Evolutionary conservation across 1,284 basidiomycete species (phyloP), one percentile per base, ranked within the genome.

Genomic region (Porodaedalea pini): DNA sequence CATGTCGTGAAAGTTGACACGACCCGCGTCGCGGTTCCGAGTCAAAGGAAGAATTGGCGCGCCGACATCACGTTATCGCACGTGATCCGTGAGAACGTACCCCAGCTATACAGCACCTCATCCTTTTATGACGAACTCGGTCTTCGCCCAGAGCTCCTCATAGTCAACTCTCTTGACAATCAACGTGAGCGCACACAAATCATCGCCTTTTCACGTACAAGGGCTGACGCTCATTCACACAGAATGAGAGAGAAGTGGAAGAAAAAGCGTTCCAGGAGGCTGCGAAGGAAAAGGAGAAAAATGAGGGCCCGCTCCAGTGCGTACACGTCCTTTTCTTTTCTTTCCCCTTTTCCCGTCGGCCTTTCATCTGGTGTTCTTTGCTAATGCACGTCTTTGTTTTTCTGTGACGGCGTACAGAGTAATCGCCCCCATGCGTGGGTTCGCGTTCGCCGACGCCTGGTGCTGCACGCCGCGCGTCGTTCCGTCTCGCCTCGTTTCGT

Each of bases 191-290:
- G 70, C 63, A 75, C 27, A 73, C 62, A 36, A 70, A 45, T 68
- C 43, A 21, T 21, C 43, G 17, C 45, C 47, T 45, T 27, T 44
- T 21, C 17, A 15, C 40, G 50, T 47, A 25, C 32, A 13, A 21
- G 32, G 25, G 27, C 53, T 64, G 49, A 67, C n/a, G n/a, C 56
- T 5, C 15, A 2, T 15, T 39, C 27, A 13, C 53, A 21, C 8
- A 85, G 82, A 64, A 90, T 90, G 88, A 90, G 88, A 88, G 88
- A 90, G 75, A 91, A 91, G 85, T 91, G 88, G 88, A 91, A 90
- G 83, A 91, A 91, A 77, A 91, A 91, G 80, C 82, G 88, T 71
- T 90, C 88, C 65, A 85, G 88, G 74, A 89, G 89, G 72, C 88
- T 91, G 77, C 80, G 89, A 70, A 86, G 89, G 75, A 91, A 91